Percentiles rank a stretch among this genome's conserved stretches.
These are phyloP conservation scores for Scolecobasidium constrictum DNA, from an alignment of 2,329 filamentous ascomycete species.

Conservation along the genomic window DNA sequence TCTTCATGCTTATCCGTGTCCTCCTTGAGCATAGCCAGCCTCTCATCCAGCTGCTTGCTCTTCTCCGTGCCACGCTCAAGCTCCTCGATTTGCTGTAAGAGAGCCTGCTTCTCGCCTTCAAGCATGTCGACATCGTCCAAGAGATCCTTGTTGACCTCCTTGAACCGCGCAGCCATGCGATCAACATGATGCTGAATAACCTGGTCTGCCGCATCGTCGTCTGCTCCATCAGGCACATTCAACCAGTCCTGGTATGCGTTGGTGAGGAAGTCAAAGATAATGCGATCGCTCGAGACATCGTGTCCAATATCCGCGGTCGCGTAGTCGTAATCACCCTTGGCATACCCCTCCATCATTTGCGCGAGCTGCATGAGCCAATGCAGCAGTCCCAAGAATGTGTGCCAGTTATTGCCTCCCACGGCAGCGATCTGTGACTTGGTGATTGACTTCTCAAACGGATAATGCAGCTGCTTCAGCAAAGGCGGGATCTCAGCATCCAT, in stretches of 20 bases:
- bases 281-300: slow-evolving; percentile 79
- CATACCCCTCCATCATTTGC: slow-evolving; percentile 82
- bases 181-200: slow-evolving; percentile 76
- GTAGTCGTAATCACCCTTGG: slow-evolving; percentile 70
- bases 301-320: slow-evolving; percentile 80
- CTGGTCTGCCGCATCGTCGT: slow-evolving; percentile 78
- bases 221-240: slow-evolving; percentile 59
- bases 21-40: slow-evolving; percentile 88
- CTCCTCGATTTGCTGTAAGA: slow-evolving; percentile 80
- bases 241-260: slow-evolving; percentile 90
- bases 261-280: slow-evolving; percentile 88
- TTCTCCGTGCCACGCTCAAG: slow-evolving; percentile 79
- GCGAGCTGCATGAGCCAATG: slow-evolving; percentile 99
- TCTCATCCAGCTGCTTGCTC: slow-evolving; percentile 71
- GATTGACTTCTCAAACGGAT: slow-evolving; percentile 90
- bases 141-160: slow-evolving; percentile 74
- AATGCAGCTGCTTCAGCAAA: slow-evolving; percentile 83
- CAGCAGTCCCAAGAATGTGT: slow-evolving; percentile 80
- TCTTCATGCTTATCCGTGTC: slow-evolving; percentile 92
- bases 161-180: slow-evolving; percentile 79
- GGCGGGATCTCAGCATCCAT: slow-evolving; percentile 93
- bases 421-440: slow-evolving; percentile 93
- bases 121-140: slow-evolving; percentile 72
- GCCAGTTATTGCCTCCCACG: slow-evolving; percentile 95
- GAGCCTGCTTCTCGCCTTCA: slow-evolving; percentile 71